These are phyloP conservation scores for Lepidium didymum DNA, from an alignment of 345 rosid genomes.

Conservation along the genomic window DNA sequence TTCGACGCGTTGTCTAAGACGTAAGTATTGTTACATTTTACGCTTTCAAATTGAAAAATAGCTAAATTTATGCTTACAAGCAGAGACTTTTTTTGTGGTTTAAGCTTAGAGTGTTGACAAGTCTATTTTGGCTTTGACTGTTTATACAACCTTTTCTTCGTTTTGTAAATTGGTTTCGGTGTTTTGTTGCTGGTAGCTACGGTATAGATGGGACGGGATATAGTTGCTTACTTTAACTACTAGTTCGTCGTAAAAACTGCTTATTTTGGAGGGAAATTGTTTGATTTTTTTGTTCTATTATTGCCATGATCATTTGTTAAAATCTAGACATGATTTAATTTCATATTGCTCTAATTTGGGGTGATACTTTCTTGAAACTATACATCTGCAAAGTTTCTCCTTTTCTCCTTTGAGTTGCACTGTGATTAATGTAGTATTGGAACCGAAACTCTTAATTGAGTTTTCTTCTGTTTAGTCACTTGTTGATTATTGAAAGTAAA, in stretches of 20 bases:
- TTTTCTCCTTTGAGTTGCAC: not conserved
- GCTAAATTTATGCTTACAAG: not conserved
- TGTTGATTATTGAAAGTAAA: not conserved
- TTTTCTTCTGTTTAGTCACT: not conserved
- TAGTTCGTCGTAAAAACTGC: not conserved
- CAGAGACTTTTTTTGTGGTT: not conserved
- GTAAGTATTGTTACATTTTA: slow-evolving; percentile 34
- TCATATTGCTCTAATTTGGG: not conserved
- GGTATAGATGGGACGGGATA: not conserved
- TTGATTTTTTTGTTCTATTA: not conserved
- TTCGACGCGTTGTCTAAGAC: slow-evolving; percentile 92
- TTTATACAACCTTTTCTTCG: not conserved
- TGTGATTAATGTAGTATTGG: not conserved
- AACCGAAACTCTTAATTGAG: not conserved
- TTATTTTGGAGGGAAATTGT: not conserved
- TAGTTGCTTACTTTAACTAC: not conserved
- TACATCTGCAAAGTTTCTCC: not conserved
- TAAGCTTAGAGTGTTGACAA: not conserved
- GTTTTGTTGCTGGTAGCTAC: not conserved
- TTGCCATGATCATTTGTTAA: not conserved
- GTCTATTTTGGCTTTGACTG: not conserved
- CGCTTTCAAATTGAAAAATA: not conserved
- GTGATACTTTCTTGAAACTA: not conserved
- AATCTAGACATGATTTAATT: not conserved
- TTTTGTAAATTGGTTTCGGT: not conserved